Base-by-base conservation (phyloP, 1,284 basidiomycete genomes). In the Tilletia walkeri region DNA sequence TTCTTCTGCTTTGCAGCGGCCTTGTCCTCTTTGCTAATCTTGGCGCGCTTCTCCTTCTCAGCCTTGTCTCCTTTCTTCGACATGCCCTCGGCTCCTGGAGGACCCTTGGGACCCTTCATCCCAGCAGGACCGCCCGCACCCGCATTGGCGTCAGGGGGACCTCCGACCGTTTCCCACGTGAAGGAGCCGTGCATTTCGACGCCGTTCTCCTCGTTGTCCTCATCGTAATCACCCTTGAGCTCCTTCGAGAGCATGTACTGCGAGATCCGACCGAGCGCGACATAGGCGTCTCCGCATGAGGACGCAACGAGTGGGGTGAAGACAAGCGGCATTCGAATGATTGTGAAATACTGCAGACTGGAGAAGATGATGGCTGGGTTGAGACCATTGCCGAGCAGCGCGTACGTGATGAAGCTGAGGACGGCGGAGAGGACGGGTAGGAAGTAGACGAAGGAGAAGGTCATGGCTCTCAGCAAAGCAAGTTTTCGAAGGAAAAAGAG, bases 351-450 rank as follows among this genome's bases (percentile, higher is more conserved):
- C 72, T 91, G 89, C 14, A 94, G 84, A 12, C 89, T 89, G 18
- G 88, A 88, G 84, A 93, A 93, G 72, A 93, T 90, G 75, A 88
- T 86, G 2, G 90, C 89, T 6, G 91, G 85, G 75, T 89, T 87
- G 49, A 92, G 87, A 2, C 86, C 77, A 80, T 92, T 89, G 2
- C 89, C 89, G 38, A 86, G 88, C 14, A 89, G 84, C 0, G 87
- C 86, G 79, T 92, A 92, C 50, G 69, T 71, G 67, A 77, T 49
- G 39, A 77, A 76, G 67, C 71, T 72, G 38, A 77, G 65, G 4
- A 77, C 75, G 16, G 76, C 71, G n/a, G 75, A 73, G 14, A 77
- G 67, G 50, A 73, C 76, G 14, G 76, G 76, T 18, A 70, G 68
- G 16, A 75, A 70, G 36, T 78, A 76, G n/a, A 70, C 67, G 14